phyloP scores from a whole-genome alignment of 306 rosid species.

The Cotoneaster glaucophyllus region DNA sequence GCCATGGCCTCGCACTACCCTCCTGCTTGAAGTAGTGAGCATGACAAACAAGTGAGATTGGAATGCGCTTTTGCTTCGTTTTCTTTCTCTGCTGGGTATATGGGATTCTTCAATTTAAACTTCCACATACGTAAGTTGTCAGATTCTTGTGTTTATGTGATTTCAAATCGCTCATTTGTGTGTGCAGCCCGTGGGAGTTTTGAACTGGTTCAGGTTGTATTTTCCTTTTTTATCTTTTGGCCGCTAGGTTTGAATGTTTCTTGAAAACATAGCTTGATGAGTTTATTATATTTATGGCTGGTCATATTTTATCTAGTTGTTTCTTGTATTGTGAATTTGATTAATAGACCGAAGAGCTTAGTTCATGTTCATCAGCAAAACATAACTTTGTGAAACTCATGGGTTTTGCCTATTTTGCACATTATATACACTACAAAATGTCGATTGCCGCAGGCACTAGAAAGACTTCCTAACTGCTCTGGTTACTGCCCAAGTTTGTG shows the following conservation, averaged over 20 bases:
- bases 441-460: no score
- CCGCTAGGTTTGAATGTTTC: slow-evolving; percentile 23
- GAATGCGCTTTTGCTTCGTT: slow-evolving; percentile 5
- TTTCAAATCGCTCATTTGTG: slow-evolving; percentile 23
- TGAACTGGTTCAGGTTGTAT: slow-evolving; percentile 31
- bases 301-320: not conserved
- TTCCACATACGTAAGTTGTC: slow-evolving; percentile 22
- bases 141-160: slow-evolving; percentile 26
- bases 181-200: slow-evolving; percentile 27
- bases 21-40: slow-evolving; percentile 59
- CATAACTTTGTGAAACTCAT: no score
- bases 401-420: no score
- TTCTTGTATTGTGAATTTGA: not conserved
- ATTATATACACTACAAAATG: no score
- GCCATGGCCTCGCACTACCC: slow-evolving; percentile 79
- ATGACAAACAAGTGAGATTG: slow-evolving; percentile 13
- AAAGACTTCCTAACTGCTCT: no score
- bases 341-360: not conserved
- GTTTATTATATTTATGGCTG: not conserved
- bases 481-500: no score
- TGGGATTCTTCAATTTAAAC: slow-evolving; percentile 21
- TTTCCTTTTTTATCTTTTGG: slow-evolving; percentile 1
- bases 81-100: slow-evolving; percentile 19
- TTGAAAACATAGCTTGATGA: slow-evolving; percentile 25
- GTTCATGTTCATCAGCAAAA: not conserved